Evolutionary conservation across 139 green algal genomes (phyloP).

Genomic region (Chlamydomonas eustigma): DNA sequence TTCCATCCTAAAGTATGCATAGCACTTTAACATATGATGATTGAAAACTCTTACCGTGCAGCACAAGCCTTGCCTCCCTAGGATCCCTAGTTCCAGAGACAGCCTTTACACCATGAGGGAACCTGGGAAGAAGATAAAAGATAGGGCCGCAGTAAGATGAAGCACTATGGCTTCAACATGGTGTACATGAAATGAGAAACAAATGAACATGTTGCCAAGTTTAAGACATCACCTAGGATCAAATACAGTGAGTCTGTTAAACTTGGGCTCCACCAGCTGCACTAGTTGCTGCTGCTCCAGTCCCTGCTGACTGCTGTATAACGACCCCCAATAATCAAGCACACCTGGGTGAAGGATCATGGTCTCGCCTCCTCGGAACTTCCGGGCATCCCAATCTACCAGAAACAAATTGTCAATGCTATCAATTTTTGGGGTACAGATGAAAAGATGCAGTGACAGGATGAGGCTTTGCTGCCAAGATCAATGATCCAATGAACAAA

Average conservation of each 20-base stretch:
- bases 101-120: conserved; percentile 69
- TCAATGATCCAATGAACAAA: too few relatives aligned
- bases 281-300: conserved; percentile 63
- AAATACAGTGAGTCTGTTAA: conserved; percentile 59
- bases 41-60: conserved; percentile 64
- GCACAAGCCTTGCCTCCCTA: conserved; percentile 59
- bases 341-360: conserved; percentile 58
- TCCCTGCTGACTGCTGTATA: conserved; percentile 23
- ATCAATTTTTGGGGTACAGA: too few relatives aligned
- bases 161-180: background rate
- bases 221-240: conserved; percentile 13
- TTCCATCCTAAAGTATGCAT: too few relatives aligned
- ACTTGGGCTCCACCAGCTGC: conserved; percentile 51
- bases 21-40: too few relatives aligned
- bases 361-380: conserved; percentile 75
- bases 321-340: conserved; percentile 67
- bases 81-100: conserved; percentile 65
- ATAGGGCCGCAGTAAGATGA: background rate
- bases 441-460: too few relatives aligned
- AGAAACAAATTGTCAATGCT: too few relatives aligned
- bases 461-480: too few relatives aligned
- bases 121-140: conserved; percentile 22
- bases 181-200: conserved; percentile 41
- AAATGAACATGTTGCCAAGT: background rate
- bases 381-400: conserved; percentile 44